Evolutionary conservation across 2,329 filamentous ascomycete genomes (phyloP).

Genomic region (Trichoderma hamatum): DNA sequence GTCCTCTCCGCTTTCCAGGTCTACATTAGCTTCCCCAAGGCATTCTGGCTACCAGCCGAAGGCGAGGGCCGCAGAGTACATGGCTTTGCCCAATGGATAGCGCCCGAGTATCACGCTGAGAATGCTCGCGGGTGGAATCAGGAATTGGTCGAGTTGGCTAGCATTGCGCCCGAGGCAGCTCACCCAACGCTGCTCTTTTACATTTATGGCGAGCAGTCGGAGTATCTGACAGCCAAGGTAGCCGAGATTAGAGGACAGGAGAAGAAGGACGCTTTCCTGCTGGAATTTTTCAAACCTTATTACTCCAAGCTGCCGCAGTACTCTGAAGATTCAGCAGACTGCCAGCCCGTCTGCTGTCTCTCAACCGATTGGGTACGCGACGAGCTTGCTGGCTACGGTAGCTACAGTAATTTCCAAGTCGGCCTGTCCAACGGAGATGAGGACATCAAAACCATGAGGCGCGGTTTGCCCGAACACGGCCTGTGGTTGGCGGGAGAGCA

Average conservation of each 20-base stretch:
- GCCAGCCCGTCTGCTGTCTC: constrained; percentile 64
- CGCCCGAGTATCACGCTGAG: constrained; percentile 66
- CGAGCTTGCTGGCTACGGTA: constrained; percentile 77
- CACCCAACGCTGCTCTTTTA: constrained; percentile 90
- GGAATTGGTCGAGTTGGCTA: constrained; percentile 76
- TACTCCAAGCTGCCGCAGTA: constrained; percentile 75
- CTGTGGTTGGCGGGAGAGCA: constrained; percentile 91
- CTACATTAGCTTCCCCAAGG: constrained; percentile 70
- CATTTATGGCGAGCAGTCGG: constrained; percentile 66
- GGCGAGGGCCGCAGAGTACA: constrained; percentile 50
- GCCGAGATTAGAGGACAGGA: constrained; percentile 47
- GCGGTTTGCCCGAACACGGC: constrained; percentile 65
- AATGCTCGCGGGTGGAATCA: constrained; percentile 71
- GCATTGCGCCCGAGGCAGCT: constrained; percentile 58
- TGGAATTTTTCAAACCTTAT: constrained; percentile 75
- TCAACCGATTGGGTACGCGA: constrained; percentile 80
- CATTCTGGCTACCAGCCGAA: constrained; percentile 68
- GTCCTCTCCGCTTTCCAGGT: constrained; percentile 40
- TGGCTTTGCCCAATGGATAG: constrained; percentile 76
- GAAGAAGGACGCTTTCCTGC: constrained; percentile 58
- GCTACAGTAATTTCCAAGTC: constrained; percentile 83
- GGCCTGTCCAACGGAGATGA: constrained; percentile 70
- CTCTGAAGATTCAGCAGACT: constrained; percentile 53
- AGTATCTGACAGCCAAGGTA: constrained; percentile 53
- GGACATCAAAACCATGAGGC: constrained; percentile 68